Base-by-base conservation (phyloP, 2,329 filamentous ascomycete species). In the Beauveria sp. region DNA sequence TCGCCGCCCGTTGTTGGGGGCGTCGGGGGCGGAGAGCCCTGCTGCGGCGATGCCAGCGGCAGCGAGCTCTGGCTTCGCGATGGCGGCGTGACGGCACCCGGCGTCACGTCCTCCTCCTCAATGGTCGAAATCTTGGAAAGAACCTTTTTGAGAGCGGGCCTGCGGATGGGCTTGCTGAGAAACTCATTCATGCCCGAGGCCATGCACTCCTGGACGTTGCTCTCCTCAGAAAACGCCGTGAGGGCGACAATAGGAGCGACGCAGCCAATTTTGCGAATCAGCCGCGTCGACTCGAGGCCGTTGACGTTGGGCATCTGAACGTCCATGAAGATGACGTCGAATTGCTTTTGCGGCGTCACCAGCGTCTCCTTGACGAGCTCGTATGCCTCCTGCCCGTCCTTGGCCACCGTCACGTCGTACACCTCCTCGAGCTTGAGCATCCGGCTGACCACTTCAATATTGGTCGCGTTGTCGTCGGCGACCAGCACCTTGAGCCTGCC, bases 271-370 rank as follows among this genome's bases (percentile, higher is more conserved):
- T 91, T 80, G 8, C 92, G 85, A 67, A 97, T 97, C 30, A 96
- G 79, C 8, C 89, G 84, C 1, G 92, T 96, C 53, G 89, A 92
- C 71, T 96, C 88, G 28, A 97, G 77, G 2, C 92, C 92, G 69
- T 96, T 92, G 16, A 97, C 82, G 65, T 94, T 96, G 5, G 92
- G 92, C 92, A 97, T 97, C 75, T 90, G 91, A 12, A 96, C 88
- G 68, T 97, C 92, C 92, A 96, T 97, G 70, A 96, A 94, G 64
- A 97, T 93, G 37, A 97, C 80, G 67, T 96, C 91, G 70, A 93
- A 96, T 2, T 83, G 82, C 60, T 83, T 80, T 57, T 87, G 83
- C 61, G 83, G 40, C 5, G 53, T 40, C 52, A 22, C 26, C n/a
- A 20, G 84, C 89, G 96, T 89, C n/a, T 85, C 85, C 70, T 91